Base-by-base conservation (phyloP, 495 filamentous ascomycete species). In the Neurospora terricola region DNA sequence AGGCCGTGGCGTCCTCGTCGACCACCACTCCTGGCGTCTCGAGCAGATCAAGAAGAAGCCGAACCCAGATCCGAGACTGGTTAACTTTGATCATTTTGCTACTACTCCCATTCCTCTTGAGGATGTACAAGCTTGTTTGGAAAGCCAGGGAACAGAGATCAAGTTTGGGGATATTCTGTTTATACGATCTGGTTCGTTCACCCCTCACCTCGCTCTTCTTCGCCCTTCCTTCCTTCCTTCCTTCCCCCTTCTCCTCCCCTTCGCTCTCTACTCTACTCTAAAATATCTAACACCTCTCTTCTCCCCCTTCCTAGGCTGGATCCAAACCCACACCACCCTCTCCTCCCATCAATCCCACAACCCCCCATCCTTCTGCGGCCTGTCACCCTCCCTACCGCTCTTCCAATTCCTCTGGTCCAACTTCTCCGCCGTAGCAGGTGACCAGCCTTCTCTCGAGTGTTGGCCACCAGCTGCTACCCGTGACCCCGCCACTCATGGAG, bases 1-100 rank as follows among this genome's bases (percentile, higher is more conserved):
- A 3, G 88, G 88, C 42, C 84, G 88, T 11, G 88, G 87, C 9
- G 77, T 90, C 48, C 80, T 90, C n/a, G 75, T 90, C 30, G 88
- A 90, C 77, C 88, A 87, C 79, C 80, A 87, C 69, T 82, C 74
- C 73, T 92, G 84, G 85, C 79, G 81, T n/a, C 68, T 75, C 2
- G 54, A 75, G 11, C 77, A 81, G 18, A 59, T 75, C 38, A n/a
- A 69, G 21, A 16, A 27, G n/a, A 12, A 21, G 9, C 34, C 70
- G 68, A 73, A 62, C 12, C 54, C 54, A 7, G 21, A 62, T 62
- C 54, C 12, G 23, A 30, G 54, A 66, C 23, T 66, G 14, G 54
- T 73, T 2, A 72, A 69, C 70, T 84, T 83, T 75, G 76, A 86
- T 48, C 77, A 86, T 7, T 87, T 88, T 78, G 71, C 77, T 40